Conservation (phyloP, 257 asterid genomes). For the Cinchona pubescens region DNA sequence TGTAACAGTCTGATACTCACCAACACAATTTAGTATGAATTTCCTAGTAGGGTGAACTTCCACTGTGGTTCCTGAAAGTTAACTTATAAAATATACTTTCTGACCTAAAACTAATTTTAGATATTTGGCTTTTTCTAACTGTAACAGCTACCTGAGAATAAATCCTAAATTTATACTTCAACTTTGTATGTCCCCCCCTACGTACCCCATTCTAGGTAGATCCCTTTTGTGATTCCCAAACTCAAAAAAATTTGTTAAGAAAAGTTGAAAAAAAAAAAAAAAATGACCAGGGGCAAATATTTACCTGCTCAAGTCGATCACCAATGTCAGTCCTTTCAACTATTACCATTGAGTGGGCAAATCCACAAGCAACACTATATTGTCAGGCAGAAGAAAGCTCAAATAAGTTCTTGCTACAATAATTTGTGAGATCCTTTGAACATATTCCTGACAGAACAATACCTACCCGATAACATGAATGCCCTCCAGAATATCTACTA, state of each 20-base stretch:
- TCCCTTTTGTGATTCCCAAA: no score
- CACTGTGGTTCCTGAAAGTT: not conserved
- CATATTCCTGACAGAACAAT: not conserved
- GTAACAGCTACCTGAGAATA: not conserved
- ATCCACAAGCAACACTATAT: conserved; percentile 90
- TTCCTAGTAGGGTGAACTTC: not conserved
- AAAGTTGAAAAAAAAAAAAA: not conserved
- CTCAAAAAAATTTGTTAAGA: not conserved
- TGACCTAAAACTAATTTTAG: not conserved
- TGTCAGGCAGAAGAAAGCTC: conserved; percentile 12
- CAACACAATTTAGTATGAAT: not conserved
- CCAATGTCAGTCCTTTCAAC: conserved; percentile 69
- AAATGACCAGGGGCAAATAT: not conserved
- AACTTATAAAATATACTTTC: not conserved
- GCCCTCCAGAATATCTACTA: conserved; percentile 82
- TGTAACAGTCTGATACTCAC: not conserved
- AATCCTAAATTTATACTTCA: not conserved
- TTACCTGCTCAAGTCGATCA: conserved; percentile 78
- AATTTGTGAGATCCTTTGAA: not conserved
- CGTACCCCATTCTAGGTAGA: not conserved
- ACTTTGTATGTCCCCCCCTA: not conserved
- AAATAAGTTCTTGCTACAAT: not conserved
- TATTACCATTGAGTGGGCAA: conserved; percentile 72
- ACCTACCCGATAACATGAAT: conserved; percentile 86
- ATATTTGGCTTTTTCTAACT: not conserved